Conservation (phyloP, 2,329 filamentous ascomycete genomes). For the Neoscytalidium dimidiatum region DNA sequence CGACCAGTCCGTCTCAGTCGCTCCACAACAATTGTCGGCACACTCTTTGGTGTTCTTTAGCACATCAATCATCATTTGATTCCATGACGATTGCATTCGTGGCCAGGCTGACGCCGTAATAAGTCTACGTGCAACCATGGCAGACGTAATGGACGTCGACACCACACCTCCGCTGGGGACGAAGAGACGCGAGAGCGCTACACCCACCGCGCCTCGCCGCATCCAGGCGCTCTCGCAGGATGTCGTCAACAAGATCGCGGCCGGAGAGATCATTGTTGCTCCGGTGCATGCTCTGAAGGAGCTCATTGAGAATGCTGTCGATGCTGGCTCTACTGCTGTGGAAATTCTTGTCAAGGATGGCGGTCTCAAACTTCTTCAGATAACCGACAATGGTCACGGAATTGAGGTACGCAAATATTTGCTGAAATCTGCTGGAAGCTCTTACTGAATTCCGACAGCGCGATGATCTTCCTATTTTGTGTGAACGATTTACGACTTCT, state of each 20-base stretch:
- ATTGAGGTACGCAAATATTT: slow-evolving; percentile 67
- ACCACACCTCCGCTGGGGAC: slow-evolving; percentile 33
- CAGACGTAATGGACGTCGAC: slow-evolving; percentile 33
- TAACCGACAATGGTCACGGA: slow-evolving; percentile 94
- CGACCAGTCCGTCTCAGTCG: neutral
- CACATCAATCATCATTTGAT: no score
- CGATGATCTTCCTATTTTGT: slow-evolving; percentile 88
- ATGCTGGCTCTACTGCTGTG: slow-evolving; percentile 89
- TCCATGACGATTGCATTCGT: no score
- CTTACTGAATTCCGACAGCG: slow-evolving; percentile 55
- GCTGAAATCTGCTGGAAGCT: no score
- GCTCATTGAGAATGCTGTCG: slow-evolving; percentile 93
- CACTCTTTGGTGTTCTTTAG: neutral
- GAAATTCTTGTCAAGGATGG: slow-evolving; percentile 95
- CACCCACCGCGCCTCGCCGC: slow-evolving; percentile 35
- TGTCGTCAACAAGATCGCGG: slow-evolving; percentile 98
- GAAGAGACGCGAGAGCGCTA: slow-evolving; percentile 38
- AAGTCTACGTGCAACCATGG: slow-evolving; percentile 24
- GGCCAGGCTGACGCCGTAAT: neutral
- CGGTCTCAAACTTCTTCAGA: slow-evolving; percentile 90
- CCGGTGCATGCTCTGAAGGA: slow-evolving; percentile 96
- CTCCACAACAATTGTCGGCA: neutral
- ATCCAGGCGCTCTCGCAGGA: slow-evolving; percentile 82
- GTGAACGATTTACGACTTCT: slow-evolving; percentile 94
- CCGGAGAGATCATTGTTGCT: slow-evolving; percentile 96